phyloP scores from a whole-genome alignment of 164 flowering plant genomes.

The Macadamia integrifolia region DNA sequence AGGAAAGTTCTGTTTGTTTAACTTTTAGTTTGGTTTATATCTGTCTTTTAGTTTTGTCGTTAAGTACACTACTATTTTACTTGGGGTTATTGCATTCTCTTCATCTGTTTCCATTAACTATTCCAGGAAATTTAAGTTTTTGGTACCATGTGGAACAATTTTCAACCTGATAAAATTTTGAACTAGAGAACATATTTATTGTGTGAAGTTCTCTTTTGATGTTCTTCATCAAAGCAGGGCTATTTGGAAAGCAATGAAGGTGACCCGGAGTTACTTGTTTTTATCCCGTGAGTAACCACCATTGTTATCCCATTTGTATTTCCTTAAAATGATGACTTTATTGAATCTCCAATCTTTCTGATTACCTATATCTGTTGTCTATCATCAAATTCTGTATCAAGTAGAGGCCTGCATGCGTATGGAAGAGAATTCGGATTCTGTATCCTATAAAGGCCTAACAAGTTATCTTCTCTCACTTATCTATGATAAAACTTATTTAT shows the following conservation, averaged over 20 bases:
- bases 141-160: not conserved
- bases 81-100: not conserved
- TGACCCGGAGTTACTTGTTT: slow-evolving; percentile 90
- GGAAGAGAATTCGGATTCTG: no score
- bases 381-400: no score
- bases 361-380: no score
- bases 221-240: slow-evolving; percentile 41
- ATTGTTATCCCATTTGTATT: not conserved
- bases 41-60: no score
- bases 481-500: not conserved
- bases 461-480: no score
- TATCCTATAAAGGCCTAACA: no score
- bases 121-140: not conserved
- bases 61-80: not conserved
- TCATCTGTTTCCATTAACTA: not conserved
- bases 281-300: slow-evolving; percentile 67
- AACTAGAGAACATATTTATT: not conserved
- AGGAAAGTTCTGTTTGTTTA: no score
- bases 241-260: slow-evolving; percentile 96
- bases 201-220: not conserved
- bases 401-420: no score
- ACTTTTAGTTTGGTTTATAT: no score
- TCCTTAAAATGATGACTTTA: not conserved
- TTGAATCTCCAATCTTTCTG: not conserved
- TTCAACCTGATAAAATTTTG: not conserved